Evolutionary conservation across 768 basidiomycete genomes (phyloP), one percentile per base, ranked within the genome.

Genomic region (Lactifluus subvellereus): DNA sequence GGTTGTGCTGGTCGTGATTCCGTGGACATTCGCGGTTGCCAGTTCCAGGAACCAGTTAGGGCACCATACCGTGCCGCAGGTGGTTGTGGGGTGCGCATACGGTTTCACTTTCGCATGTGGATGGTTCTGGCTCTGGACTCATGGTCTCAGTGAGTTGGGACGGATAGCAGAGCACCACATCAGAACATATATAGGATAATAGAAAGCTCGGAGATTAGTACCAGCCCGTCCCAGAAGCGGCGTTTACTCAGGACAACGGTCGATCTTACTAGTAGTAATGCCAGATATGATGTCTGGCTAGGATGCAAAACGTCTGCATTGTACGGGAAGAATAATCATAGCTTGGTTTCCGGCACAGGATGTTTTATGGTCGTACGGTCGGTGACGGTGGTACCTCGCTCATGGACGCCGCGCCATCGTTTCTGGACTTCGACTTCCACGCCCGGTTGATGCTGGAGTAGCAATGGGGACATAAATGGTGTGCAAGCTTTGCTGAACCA

Each of bases 401-500:
- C 51, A 16, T 30, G 48, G 54, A 51, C 6, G 42, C 47, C 13
- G 45, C 45, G 10, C 53, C 57, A 37, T 58, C 47, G 22, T 42
- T 53, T 52, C 50, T 65, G 11, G 64, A 42, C 57, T 75, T 71
- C 27, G 71, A 68, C 69, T 90, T 89, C 83, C 83, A 91, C 70
- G 77, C 78, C 60, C 87, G 77, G 62, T 76, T 85, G 54, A 94
- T 77, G 62, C 82, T 81, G 16, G 82, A 84, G 69, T 89, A 95
- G 73, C 95, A 98, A 38, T 77, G 79, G 60, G 84, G 82, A 75
- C 95, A 98, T 14, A 94, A 76, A 72, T 95, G 86, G 71, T 96
- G 94, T 18, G 90, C 86, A 16, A 95, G 84, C 73, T 97, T 97
- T 50, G 92, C 85, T 16, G 79, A 77, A 32, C 95, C 95, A 69